phyloP scores from a whole-genome alignment of 345 rosid genomes.

The Camelina neglecta region DNA sequence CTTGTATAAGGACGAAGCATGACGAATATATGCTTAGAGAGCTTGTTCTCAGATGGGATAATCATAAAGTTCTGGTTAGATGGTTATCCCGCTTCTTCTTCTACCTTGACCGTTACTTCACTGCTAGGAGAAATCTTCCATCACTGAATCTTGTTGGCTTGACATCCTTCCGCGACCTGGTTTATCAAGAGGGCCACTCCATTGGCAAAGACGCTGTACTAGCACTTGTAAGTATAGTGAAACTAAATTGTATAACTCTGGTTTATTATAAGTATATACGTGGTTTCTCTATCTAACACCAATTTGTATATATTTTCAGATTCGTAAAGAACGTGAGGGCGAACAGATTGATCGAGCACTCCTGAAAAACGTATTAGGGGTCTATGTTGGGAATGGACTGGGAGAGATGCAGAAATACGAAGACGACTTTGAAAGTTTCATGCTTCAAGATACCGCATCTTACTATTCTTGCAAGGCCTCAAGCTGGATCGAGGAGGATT shows the following conservation, averaged over 20 bases:
- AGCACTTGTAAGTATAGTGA: constrained; percentile 51
- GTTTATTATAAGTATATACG: neutral
- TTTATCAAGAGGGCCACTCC: constrained; percentile 49
- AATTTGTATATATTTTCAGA: constrained; percentile 6
- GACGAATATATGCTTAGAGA: constrained; percentile 76
- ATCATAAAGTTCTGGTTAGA: constrained; percentile 70
- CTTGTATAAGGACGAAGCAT: constrained; percentile 61
- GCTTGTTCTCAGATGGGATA: constrained; percentile 69
- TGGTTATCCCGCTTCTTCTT: constrained; percentile 75
- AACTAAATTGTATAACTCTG: neutral
- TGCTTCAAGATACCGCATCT: constrained; percentile 64
- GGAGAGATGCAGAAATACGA: constrained; percentile 56
- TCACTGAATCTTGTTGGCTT: constrained; percentile 64
- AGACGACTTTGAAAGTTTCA: constrained; percentile 64
- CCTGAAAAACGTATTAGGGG: constrained; percentile 71
- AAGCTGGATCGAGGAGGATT: constrained; percentile 70
- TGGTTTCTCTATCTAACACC: constrained; percentile 14
- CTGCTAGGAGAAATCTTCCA: constrained; percentile 53
- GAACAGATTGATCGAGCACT: constrained; percentile 72
- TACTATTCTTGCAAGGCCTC: constrained; percentile 84
- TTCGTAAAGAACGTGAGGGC: constrained; percentile 81
- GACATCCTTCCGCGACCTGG: constrained; percentile 58
- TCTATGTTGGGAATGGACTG: constrained; percentile 79
- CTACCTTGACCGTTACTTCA: constrained; percentile 75
- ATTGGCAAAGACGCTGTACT: constrained; percentile 63